These are phyloP conservation scores for Fagopyrum esculentum DNA, from an alignment of 148 eudicot species.

Conservation along the genomic window DNA sequence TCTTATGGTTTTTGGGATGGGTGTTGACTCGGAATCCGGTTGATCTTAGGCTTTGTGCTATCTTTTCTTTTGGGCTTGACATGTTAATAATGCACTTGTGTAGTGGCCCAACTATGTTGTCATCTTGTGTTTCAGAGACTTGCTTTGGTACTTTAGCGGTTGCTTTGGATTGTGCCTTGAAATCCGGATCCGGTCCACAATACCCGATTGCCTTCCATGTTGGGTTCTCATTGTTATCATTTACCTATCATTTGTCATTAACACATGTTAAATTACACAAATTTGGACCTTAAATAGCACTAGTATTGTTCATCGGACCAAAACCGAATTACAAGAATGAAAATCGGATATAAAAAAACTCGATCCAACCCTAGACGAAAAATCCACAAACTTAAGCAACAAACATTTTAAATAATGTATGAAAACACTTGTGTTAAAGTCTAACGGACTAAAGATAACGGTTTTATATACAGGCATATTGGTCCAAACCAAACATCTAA, in stretches of 20 bases:
- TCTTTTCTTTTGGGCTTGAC: slow-evolving; percentile 18
- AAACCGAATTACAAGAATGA: too few species aligned
- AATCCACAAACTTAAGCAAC: too few species aligned
- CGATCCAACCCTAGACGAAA: too few species aligned
- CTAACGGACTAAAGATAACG: too few species aligned
- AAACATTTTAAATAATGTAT: too few species aligned
- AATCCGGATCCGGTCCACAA: slow-evolving; percentile 56
- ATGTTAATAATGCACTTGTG: slow-evolving; percentile 33
- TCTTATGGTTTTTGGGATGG: slow-evolving; percentile 12
- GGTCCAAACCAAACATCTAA: too few species aligned
- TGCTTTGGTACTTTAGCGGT: background rate
- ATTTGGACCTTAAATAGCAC: too few species aligned
- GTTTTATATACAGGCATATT: too few species aligned
- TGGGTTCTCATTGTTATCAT: slow-evolving; percentile 43
- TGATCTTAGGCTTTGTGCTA: slow-evolving; percentile 17
- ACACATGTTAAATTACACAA: too few species aligned
- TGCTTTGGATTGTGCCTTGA: slow-evolving; percentile 12
- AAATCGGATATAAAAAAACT: too few species aligned
- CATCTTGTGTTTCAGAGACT: slow-evolving; percentile 7
- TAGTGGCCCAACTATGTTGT: slow-evolving; percentile 47
- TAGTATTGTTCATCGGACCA: too few species aligned
- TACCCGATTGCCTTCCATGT: slow-evolving; percentile 75
- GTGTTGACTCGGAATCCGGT: slow-evolving; percentile 35
- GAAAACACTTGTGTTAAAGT: too few species aligned
- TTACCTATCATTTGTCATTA: slow-evolving; percentile 28